Conservation (phyloP, 208 protist genomes). For the Acanthamoeba comandoni region DNA sequence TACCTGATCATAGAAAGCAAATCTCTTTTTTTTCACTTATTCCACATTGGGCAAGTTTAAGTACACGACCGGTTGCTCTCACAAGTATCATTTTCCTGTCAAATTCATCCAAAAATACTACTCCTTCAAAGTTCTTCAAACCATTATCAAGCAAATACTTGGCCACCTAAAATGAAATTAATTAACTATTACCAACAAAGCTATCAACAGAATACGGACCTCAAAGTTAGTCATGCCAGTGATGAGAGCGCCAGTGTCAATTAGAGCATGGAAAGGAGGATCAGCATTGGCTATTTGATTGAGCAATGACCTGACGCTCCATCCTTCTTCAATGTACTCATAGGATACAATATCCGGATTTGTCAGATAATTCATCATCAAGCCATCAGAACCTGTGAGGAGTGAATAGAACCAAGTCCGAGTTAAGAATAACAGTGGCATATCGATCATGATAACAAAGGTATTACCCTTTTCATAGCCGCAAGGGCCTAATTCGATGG, state of each 20-base stretch:
- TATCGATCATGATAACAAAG: conserved; percentile 75
- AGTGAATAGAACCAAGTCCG: too few species aligned
- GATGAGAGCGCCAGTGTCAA: conserved; percentile 96
- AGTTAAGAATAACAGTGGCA: too few species aligned
- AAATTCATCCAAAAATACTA: conserved; percentile 93
- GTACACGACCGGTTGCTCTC: conserved; percentile 88
- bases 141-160: conserved; percentile 90
- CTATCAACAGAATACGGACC: neutral
- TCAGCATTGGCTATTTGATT: conserved; percentile 90
- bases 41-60: conserved; percentile 93
- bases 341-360: conserved; percentile 88
- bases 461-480: conserved; percentile 91
- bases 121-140: conserved; percentile 91
- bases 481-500: conserved; percentile 93
- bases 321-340: conserved; percentile 88
- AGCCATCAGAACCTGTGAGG: conserved; percentile 89
- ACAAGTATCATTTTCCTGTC: conserved; percentile 95
- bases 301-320: conserved; percentile 92
- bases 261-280: conserved; percentile 93
- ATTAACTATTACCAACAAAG: neutral
- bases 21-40: conserved; percentile 90
- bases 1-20: conserved; percentile 93
- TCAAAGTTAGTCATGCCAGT: conserved; percentile 95
- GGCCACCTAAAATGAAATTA: conserved; percentile 84
- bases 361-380: conserved; percentile 93